Percentiles rank a stretch among this genome's conserved stretches.
phyloP scores from a whole-genome alignment of 2,329 filamentous ascomycete species.

The Neofusicoccum parvum region DNA sequence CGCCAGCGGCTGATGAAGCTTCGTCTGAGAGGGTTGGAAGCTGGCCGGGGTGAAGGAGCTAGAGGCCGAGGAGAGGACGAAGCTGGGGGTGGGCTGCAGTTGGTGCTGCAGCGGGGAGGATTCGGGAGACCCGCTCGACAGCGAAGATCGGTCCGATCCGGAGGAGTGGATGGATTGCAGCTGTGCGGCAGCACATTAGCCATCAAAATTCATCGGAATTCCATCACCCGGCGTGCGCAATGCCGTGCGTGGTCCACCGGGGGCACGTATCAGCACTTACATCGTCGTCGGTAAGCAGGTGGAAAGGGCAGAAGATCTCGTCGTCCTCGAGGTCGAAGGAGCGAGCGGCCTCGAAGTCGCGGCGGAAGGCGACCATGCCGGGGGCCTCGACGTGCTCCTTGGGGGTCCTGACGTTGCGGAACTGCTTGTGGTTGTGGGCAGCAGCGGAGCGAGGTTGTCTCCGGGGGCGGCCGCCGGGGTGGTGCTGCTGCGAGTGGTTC shows the following conservation, averaged over 20 bases:
- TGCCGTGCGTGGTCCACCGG: background rate
- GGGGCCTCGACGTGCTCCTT: constrained; percentile 83
- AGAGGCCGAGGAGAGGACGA: constrained; percentile 68
- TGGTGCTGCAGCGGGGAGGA: constrained; percentile 88
- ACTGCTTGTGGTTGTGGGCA: constrained; percentile 85
- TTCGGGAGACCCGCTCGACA: constrained; percentile 92
- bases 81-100: constrained; percentile 68
- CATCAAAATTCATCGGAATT: constrained; percentile 20
- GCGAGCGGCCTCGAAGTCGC: constrained; percentile 84
- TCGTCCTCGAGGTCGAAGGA: constrained; percentile 97
- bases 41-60: constrained; percentile 58
- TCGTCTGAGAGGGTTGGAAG: constrained; percentile 65
- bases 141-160: constrained; percentile 87
- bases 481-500: constrained; percentile 67
- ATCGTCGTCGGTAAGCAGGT: constrained; percentile 89
- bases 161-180: constrained; percentile 88
- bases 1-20: constrained; percentile 87
- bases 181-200: constrained; percentile 50
- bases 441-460: constrained; percentile 79
- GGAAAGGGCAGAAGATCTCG: constrained; percentile 86
- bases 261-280: constrained; percentile 53
- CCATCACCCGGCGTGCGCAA: background rate
- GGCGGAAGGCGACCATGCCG: constrained; percentile 75
- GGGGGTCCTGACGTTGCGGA: constrained; percentile 80
- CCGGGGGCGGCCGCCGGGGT: constrained; percentile 83